Evolutionary conservation across 257 asterid species (phyloP).

Genomic region (Lycium ferocissimum): DNA sequence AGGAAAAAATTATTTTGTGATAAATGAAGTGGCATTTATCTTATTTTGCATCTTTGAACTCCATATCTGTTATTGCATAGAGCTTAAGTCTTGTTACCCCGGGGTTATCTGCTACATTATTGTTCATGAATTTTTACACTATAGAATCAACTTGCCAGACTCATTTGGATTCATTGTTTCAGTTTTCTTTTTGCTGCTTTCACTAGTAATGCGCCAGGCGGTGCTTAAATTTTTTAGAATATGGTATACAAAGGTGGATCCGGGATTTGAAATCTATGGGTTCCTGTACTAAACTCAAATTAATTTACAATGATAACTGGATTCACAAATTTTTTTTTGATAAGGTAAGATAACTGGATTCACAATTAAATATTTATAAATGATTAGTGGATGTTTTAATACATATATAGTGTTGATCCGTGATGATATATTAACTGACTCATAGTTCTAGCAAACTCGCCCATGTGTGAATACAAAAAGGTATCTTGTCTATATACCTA

Average conservation of each 20-base stretch:
- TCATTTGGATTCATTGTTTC: not conserved
- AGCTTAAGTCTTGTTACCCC: slow-evolving; percentile 9
- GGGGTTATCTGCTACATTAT: slow-evolving; percentile 1
- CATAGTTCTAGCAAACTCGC: not conserved
- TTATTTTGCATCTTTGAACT: not conserved
- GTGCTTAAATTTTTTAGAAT: slow-evolving; percentile 4
- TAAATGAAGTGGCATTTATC: not conserved
- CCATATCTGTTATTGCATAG: not conserved
- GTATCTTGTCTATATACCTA: no score
- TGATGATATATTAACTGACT: not conserved
- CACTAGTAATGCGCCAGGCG: not conserved
- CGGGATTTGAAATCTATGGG: not conserved
- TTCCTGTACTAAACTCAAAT: not conserved
- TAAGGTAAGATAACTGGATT: not conserved
- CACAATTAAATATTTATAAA: not conserved
- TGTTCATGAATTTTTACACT: not conserved
- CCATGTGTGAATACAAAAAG: not conserved
- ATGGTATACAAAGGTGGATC: not conserved
- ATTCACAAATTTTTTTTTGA: not conserved
- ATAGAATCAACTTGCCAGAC: not conserved
- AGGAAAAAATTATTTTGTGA: not conserved
- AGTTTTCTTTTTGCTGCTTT: not conserved
- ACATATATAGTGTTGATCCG: not conserved
- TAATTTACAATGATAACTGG: not conserved
- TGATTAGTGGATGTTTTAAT: not conserved